Evolutionary conservation across 2,329 filamentous ascomycete species (phyloP).

Genomic region (Arthrinium puccinioides): DNA sequence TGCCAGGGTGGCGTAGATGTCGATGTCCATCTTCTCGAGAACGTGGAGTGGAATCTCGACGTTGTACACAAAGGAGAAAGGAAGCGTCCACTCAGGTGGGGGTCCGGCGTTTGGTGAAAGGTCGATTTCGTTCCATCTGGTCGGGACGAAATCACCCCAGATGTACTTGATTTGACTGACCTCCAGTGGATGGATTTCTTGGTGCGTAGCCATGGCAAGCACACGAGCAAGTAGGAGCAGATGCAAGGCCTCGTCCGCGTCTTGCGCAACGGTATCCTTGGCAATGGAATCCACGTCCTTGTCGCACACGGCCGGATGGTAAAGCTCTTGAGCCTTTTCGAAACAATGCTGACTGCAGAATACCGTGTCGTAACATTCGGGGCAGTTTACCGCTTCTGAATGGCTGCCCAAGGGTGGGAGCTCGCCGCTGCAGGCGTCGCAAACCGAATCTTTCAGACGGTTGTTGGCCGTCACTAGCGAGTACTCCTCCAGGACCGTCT

Average conservation of each 20-base stretch:
- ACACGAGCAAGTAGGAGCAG: slow-evolving; percentile 55
- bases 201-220: slow-evolving; percentile 55
- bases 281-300: slow-evolving; percentile 59
- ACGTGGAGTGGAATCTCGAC: slow-evolving; percentile 69
- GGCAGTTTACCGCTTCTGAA: slow-evolving; percentile 44
- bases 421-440: slow-evolving; percentile 78
- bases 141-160: slow-evolving; percentile 59
- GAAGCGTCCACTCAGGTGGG: slow-evolving; percentile 59
- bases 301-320: slow-evolving; percentile 60
- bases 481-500: slow-evolving; percentile 72
- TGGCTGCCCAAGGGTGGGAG: slow-evolving; percentile 53
- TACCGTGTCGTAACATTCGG: slow-evolving; percentile 57
- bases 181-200: slow-evolving; percentile 56
- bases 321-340: slow-evolving; percentile 48
- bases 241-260: slow-evolving; percentile 55
- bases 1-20: slow-evolving; percentile 56
- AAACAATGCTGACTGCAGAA: slow-evolving; percentile 58
- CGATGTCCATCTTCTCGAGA: slow-evolving; percentile 77
- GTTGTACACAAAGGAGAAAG: slow-evolving; percentile 72
- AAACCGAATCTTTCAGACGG: slow-evolving; percentile 76
- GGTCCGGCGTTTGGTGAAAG: slow-evolving; percentile 46
- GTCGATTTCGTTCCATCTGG: slow-evolving; percentile 44
- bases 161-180: slow-evolving; percentile 59
- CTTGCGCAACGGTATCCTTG: slow-evolving; percentile 53
- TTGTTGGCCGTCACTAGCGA: slow-evolving; percentile 87